Conservation (phyloP, 2,329 filamentous ascomycete species). For the Nectriaceae sp. region DNA sequence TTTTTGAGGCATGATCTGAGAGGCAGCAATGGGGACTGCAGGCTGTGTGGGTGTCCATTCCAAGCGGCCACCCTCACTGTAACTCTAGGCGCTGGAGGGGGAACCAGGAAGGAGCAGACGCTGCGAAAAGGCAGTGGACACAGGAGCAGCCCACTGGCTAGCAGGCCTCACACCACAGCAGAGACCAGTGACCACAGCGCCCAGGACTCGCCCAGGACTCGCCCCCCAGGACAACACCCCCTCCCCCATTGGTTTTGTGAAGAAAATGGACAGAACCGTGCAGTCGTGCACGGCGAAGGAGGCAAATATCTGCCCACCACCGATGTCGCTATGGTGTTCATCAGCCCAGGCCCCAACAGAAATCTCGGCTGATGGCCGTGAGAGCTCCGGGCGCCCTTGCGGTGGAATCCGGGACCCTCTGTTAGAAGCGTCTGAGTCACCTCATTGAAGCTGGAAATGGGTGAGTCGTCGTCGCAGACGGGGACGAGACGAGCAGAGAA, state of each 20-base stretch:
- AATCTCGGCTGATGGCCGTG: constrained; percentile 30
- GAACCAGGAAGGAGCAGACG: background rate
- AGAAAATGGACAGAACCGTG: constrained; percentile 15
- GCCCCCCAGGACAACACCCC: background rate
- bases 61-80: background rate
- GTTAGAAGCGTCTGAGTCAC: constrained; percentile 28
- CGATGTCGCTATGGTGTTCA: constrained; percentile 31
- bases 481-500: background rate
- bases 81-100: background rate
- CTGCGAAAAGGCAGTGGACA: constrained; percentile 16
- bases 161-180: constrained; percentile 28
- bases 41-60: constrained; percentile 12
- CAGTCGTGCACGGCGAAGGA: constrained; percentile 28
- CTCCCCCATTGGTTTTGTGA: background rate
- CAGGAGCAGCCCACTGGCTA: constrained; percentile 24
- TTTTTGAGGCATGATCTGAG: constrained; percentile 1
- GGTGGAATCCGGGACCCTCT: constrained; percentile 31
- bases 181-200: constrained; percentile 11
- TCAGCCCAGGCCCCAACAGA: constrained; percentile 28
- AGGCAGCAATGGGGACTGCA: too few species aligned
- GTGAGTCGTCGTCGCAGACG: background rate
- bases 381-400: constrained; percentile 12
- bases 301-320: constrained; percentile 31
- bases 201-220: background rate
- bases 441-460: constrained; percentile 21